phyloP scores from a whole-genome alignment of 306 rosid genomes.

The Quercus ilex region DNA sequence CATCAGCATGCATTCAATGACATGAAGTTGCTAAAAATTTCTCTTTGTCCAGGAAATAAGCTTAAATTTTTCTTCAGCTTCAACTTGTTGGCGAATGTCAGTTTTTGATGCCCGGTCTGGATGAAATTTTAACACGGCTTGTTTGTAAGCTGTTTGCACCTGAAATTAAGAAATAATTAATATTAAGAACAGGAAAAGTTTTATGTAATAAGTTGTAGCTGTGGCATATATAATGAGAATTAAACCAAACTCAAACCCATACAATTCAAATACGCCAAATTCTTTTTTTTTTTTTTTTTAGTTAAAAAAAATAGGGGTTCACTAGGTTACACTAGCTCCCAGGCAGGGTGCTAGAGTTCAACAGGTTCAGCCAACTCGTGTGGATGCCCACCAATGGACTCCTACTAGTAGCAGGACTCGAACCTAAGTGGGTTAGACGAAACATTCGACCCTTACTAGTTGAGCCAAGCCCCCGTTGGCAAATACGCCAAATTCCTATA shows the following conservation, averaged over 20 bases:
- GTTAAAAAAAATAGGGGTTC: no score
- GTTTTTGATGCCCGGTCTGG: constrained; percentile 74
- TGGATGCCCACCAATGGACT: no score
- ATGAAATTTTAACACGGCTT: constrained; percentile 74
- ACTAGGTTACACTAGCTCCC: no score
- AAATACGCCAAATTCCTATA: not conserved
- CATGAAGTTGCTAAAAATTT: constrained; percentile 34
- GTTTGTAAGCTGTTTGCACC: constrained; percentile 79
- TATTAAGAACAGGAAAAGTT: not conserved
- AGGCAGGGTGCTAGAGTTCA: no score
- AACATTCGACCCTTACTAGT: no score
- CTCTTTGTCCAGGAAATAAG: constrained; percentile 73
- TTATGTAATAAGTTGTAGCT: not conserved
- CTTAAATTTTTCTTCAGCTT: constrained; percentile 85
- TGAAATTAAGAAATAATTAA: constrained; percentile 30
- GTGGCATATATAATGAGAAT: no score
- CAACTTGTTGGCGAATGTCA: constrained; percentile 65
- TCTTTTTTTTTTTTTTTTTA: no score
- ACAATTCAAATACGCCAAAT: not conserved
- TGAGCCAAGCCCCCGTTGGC: not conserved
- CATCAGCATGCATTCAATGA: constrained; percentile 3
- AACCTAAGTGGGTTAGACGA: no score
- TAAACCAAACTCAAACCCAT: not conserved
- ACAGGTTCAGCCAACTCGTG: no score
- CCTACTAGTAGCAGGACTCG: no score